A percentile compares a stretch with the other conserved stretches of the same genome.
Evolutionary conservation across 306 rosid species (phyloP).

Genomic region (Trifolium dubium): DNA sequence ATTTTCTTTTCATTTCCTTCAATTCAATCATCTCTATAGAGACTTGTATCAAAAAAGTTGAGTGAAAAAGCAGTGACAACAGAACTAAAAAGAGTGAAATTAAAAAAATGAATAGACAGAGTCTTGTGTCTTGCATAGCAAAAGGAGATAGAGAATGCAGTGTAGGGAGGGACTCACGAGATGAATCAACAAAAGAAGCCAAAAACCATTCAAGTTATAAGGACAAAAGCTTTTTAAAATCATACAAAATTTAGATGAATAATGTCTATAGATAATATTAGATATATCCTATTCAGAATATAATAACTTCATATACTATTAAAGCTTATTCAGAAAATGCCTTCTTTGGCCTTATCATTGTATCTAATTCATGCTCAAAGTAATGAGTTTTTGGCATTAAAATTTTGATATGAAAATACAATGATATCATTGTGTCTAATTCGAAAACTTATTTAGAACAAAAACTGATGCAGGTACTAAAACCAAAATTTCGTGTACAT

Average conservation of each 20-base stretch:
- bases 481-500: too few species aligned
- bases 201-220: constrained; percentile 47
- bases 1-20: constrained; percentile 14
- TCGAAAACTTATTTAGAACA: too few species aligned
- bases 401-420: too few species aligned
- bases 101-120: not conserved
- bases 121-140: constrained; percentile 18
- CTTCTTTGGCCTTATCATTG: constrained; percentile 39
- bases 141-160: constrained; percentile 24
- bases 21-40: constrained; percentile 32
- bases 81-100: not conserved
- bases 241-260: constrained; percentile 17
- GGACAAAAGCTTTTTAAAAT: constrained; percentile 38
- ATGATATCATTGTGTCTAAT: too few species aligned
- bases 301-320: not conserved
- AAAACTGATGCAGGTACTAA: too few species aligned
- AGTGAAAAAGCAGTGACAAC: constrained; percentile 9
- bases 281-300: constrained; percentile 25
- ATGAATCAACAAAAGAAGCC: constrained; percentile 49
- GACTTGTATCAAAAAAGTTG: constrained; percentile 30
- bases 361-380: constrained; percentile 15
- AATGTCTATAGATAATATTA: constrained; percentile 15
- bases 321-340: constrained; percentile 39
- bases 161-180: constrained; percentile 55
- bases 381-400: too few species aligned